Conservation (phyloP, 768 basidiomycete genomes). For the Psilocybe sp. region DNA sequence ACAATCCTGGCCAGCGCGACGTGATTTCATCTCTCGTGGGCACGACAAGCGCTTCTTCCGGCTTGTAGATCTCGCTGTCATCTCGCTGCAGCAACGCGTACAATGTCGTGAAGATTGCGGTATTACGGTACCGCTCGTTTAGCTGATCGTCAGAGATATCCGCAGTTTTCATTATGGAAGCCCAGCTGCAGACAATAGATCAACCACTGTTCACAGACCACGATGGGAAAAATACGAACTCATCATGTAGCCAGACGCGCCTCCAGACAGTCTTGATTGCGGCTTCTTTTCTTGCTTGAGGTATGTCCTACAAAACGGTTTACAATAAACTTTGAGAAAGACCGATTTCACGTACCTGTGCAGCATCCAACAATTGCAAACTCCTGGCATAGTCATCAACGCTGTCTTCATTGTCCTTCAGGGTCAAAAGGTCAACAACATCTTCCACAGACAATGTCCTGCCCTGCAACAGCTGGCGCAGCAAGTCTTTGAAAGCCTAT, state of each 20-base stretch:
- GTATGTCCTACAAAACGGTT: constrained; percentile 48
- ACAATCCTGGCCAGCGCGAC: constrained; percentile 74
- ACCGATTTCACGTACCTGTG: constrained; percentile 36
- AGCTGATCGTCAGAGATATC: constrained; percentile 78
- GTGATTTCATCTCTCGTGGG: constrained; percentile 60
- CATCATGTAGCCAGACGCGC: constrained; percentile 82
- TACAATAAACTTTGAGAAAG: neutral
- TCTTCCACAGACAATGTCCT: constrained; percentile 76
- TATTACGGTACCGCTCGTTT: constrained; percentile 64
- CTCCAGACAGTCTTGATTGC: constrained; percentile 83
- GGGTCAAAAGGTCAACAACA: constrained; percentile 75
- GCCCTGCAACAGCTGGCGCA: constrained; percentile 71
- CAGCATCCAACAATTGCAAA: constrained; percentile 60
- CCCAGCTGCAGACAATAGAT: constrained; percentile 58
- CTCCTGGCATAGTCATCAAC: constrained; percentile 68
- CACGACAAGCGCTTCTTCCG: constrained; percentile 54
- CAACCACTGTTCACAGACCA: neutral
- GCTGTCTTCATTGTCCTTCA: constrained; percentile 72
- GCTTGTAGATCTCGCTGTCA: constrained; percentile 51
- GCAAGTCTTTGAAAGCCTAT: constrained; percentile 69
- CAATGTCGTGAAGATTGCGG: constrained; percentile 73
- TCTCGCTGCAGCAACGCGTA: constrained; percentile 39
- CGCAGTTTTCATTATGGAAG: constrained; percentile 66
- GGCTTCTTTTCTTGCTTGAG: constrained; percentile 64
- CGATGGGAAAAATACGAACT: constrained; percentile 49